phyloP scores from a whole-genome alignment of 31 red algal species.

The Bonnemaisonia californica region DNA sequence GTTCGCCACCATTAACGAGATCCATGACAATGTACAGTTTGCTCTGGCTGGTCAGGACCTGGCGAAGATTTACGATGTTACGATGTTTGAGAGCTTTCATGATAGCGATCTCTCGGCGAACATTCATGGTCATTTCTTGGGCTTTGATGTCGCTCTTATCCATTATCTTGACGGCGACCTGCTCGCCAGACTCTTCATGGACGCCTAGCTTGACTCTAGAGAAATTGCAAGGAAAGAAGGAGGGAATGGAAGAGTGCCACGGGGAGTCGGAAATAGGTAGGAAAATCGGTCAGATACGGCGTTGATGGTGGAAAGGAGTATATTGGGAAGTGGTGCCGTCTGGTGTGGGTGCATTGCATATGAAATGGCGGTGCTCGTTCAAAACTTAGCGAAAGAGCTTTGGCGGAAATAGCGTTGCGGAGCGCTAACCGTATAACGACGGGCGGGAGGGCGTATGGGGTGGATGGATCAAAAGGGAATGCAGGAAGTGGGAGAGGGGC shows the following conservation, averaged over 20 bases:
- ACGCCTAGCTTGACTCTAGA: conserved; percentile 76
- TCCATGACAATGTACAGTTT: conserved; percentile 88
- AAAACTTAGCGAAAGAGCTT: too few species aligned
- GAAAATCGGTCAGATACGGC: conserved; percentile 1
- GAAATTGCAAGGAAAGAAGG: neutral
- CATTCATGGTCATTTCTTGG: conserved; percentile 81
- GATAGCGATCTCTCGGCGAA: conserved; percentile 88
- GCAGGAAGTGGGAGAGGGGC: neutral
- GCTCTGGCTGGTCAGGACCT: conserved; percentile 73
- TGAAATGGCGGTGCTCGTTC: too few species aligned
- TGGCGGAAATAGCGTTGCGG: too few species aligned
- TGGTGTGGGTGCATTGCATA: too few species aligned
- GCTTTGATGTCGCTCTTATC: conserved; percentile 86
- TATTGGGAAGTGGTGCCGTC: neutral
- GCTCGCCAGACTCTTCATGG: conserved; percentile 73
- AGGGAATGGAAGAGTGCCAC: neutral
- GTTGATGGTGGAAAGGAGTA: neutral
- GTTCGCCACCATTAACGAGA: conserved; percentile 75
- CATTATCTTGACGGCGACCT: conserved; percentile 85
- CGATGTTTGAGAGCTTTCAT: conserved; percentile 89
- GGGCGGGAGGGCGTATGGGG: too few species aligned
- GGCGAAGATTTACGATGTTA: conserved; percentile 81
- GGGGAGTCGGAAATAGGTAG: neutral
- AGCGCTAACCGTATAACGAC: too few species aligned
- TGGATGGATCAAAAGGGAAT: too few species aligned